These are phyloP conservation scores for Tolypocladium cylindrosporum DNA, from an alignment of 2,329 filamentous ascomycete species.

Conservation along the genomic window DNA sequence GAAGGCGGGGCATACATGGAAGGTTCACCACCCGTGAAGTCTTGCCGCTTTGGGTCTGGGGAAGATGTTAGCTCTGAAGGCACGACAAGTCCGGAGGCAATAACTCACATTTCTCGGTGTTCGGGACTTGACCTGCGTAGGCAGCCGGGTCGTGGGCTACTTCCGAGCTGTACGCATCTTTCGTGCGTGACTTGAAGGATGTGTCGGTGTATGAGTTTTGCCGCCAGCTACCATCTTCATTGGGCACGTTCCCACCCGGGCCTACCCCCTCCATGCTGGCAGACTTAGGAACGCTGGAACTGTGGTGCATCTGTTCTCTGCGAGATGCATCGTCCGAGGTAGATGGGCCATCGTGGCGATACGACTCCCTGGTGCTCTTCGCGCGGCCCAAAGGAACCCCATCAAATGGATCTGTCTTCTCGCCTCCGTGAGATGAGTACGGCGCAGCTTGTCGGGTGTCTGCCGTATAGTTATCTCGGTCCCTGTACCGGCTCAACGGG, in stretches of 20 bases:
- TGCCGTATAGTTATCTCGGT: slow-evolving; percentile 22
- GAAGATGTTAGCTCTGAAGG: neutral
- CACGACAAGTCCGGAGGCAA: too few relatives aligned
- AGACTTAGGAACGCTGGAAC: slow-evolving; percentile 20
- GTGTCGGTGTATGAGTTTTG: neutral
- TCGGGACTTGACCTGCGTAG: neutral
- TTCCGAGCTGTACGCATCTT: neutral
- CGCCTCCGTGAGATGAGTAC: slow-evolving; percentile 45
- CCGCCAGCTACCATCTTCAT: neutral
- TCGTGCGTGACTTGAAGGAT: neutral
- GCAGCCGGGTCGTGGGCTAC: neutral
- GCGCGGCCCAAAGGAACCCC: slow-evolving; percentile 32
- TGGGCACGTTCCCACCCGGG: neutral
- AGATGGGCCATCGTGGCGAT: slow-evolving; percentile 15
- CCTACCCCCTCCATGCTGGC: neutral
- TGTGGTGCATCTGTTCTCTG: slow-evolving; percentile 16
- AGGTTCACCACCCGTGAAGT: slow-evolving; percentile 16
- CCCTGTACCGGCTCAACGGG: slow-evolving; percentile 36
- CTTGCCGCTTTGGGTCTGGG: neutral
- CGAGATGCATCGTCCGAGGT: slow-evolving; percentile 11
- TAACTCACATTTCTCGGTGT: neutral
- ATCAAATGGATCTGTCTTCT: slow-evolving; percentile 49
- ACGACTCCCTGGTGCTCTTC: slow-evolving; percentile 31
- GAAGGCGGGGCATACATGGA: slow-evolving; percentile 31
- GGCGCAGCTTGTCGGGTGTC: slow-evolving; percentile 48